Evolutionary conservation across 345 rosid genomes (phyloP).

Genomic region (Xanthoceras sorbifolium): DNA sequence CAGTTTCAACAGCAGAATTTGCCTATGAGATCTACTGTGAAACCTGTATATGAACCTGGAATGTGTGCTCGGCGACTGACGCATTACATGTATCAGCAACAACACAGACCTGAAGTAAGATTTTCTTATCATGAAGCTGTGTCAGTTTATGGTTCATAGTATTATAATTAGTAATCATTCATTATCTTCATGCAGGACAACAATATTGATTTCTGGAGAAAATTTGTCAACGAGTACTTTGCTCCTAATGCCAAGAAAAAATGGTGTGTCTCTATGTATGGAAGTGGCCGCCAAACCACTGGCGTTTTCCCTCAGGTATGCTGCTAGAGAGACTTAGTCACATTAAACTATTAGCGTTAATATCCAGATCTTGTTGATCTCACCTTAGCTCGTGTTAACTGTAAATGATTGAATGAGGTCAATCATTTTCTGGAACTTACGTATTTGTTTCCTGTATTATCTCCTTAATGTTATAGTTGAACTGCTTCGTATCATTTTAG

Average conservation of each 20-base stretch:
- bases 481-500: constrained; percentile 5
- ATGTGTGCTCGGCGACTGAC: constrained; percentile 94
- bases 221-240: constrained; percentile 85
- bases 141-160: constrained; percentile 13
- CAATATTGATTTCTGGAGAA: constrained; percentile 97
- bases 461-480: not conserved
- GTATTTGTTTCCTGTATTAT: not conserved
- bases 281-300: constrained; percentile 93
- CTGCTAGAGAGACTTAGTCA: constrained; percentile 20
- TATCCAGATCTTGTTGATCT: not conserved
- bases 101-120: constrained; percentile 90
- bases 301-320: constrained; percentile 98
- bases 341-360: not conserved
- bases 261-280: constrained; percentile 99
- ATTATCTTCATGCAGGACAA: constrained; percentile 68
- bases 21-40: constrained; percentile 69
- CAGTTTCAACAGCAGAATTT: constrained; percentile 83
- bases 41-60: constrained; percentile 88
- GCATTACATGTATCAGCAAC: constrained; percentile 89
- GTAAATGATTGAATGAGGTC: constrained; percentile 4
- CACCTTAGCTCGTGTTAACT: not conserved
- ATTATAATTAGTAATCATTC: constrained; percentile 22
- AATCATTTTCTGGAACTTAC: constrained; percentile 10
- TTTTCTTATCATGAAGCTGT: constrained; percentile 15
- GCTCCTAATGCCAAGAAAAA: constrained; percentile 94